Evolutionary conservation across 345 rosid genomes (phyloP), one percentile per base, ranked within the genome.

Genomic region (Leavenworthia alabamica): DNA sequence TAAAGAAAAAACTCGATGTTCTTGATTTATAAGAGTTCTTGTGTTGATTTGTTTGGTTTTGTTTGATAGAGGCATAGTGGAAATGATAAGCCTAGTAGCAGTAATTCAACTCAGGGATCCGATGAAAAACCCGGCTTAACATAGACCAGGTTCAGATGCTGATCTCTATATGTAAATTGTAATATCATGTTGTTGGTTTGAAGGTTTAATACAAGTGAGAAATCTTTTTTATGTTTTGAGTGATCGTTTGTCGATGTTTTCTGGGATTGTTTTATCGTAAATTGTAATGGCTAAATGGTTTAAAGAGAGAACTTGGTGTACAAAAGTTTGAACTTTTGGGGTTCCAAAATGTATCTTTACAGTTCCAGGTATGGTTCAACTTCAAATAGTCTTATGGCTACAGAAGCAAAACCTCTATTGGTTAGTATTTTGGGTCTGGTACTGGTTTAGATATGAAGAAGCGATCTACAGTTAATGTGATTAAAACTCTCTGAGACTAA

Each of bases 41-140:
- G 49, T 23, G 56, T 8, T 69, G 28, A 15, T 51, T 37, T 23
- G 22, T 20, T 20, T 20, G n/a, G n/a, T n/a, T 8, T 29, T 49
- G 37, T 48, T 54, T 72, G 44, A 56, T 75, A 78, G 82, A 75
- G 50, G 71, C 42, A 75, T 45, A 48, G 24, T 66, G 67, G 50
- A 23, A 62, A 55, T 17, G 75, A 72, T 53, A 62, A 13, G 32
- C 56, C 75, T 1, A 61, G 70, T 39, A 68, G 67, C 60, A 72
- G 68, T 58, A 72, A 66, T 60, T 22, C 52, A 12, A 32, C 52
- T 19, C 27, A 32, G 3, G 36, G 41, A 59, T 2, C 22, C 2
- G 53, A 49, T 56, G 58, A 60, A 51, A 39, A 45, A 8, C 10
- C 32, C 32, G 44, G 58, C 15, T 49, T 19, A 45, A 3, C 53